phyloP scores from a whole-genome alignment of 2,329 filamentous ascomycete species.

The Cryphonectria carpinicola region DNA sequence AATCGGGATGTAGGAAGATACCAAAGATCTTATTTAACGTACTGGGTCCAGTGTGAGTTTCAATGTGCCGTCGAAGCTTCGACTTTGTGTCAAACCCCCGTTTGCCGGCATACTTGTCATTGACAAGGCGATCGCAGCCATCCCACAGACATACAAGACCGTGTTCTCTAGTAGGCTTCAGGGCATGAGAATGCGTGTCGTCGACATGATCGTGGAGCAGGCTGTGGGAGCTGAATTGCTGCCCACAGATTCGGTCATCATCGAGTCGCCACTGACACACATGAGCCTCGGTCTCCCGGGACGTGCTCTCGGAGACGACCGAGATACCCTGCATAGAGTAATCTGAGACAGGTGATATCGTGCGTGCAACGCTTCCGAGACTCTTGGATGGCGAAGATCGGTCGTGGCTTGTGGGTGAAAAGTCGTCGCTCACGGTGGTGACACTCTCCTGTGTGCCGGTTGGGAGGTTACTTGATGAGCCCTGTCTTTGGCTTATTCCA shows the following conservation, averaged over 20 bases:
- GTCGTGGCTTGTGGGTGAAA: background rate
- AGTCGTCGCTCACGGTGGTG: background rate
- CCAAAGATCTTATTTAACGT: conserved; percentile 38
- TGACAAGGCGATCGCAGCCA: conserved; percentile 52
- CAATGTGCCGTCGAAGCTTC: conserved; percentile 68
- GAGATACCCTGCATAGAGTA: conserved; percentile 7
- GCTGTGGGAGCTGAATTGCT: conserved; percentile 17
- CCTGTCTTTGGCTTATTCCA: background rate
- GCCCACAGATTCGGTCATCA: conserved; percentile 12
- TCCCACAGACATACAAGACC: conserved; percentile 24
- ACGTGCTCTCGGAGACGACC: background rate
- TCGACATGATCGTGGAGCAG: conserved; percentile 28
- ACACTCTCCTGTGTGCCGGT: background rate
- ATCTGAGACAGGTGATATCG: conserved; percentile 3
- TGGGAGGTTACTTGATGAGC: background rate
- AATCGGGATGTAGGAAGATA: background rate
- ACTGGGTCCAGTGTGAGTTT: conserved; percentile 65
- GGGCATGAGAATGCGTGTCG: conserved; percentile 26
- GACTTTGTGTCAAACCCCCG: conserved; percentile 61
- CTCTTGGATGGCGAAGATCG: conserved; percentile 6
- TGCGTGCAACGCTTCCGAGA: background rate
- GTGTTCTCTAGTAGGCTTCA: conserved; percentile 20
- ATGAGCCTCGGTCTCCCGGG: conserved; percentile 2
- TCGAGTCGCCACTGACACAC: conserved; percentile 19
- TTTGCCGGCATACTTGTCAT: conserved; percentile 45